A percentile compares a stretch with the other conserved stretches of the same genome.
phyloP scores from a whole-genome alignment of 2,329 filamentous ascomycete genomes.

The Pezicula radicicola region DNA sequence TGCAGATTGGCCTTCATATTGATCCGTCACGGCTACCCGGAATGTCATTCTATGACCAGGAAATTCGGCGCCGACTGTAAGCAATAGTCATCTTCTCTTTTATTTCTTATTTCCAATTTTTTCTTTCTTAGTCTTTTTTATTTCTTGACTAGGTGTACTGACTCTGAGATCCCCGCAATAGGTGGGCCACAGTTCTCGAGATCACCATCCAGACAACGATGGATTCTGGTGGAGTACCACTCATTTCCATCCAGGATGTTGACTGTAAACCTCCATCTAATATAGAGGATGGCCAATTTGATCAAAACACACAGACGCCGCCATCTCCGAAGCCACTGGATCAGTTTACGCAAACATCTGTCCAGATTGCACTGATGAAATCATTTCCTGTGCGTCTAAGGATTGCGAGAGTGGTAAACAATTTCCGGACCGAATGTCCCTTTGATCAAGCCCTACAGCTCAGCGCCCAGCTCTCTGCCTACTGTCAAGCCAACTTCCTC shows the following conservation, averaged over 20 bases:
- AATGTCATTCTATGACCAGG: conserved; percentile 43
- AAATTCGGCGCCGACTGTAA: conserved; percentile 47
- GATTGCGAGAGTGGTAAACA: conserved; percentile 43
- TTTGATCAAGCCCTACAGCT: conserved; percentile 45
- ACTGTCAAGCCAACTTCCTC: conserved; percentile 15
- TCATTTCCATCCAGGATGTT: conserved; percentile 43
- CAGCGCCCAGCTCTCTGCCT: conserved; percentile 35
- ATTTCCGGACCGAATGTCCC: conserved; percentile 36
- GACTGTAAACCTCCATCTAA: conserved; percentile 47
- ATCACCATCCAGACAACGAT: conserved; percentile 46
- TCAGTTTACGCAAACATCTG: conserved; percentile 43
- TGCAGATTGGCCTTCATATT: conserved; percentile 54
- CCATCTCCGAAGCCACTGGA: conserved; percentile 16
- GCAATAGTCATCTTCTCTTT: too few species aligned
- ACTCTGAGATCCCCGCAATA: too few species aligned
- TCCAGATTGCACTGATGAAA: conserved; percentile 42
- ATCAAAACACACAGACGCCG: conserved; percentile 27
- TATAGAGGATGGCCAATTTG: conserved; percentile 46
- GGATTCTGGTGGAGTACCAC: conserved; percentile 46
- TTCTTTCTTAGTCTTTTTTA: too few species aligned
- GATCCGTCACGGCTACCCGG: conserved; percentile 47
- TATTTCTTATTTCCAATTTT: too few species aligned
- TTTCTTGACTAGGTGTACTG: too few species aligned
- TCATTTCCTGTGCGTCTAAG: conserved; percentile 41
- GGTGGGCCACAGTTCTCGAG: conserved; percentile 51